Evolutionary conservation across 768 basidiomycete species (phyloP), one percentile per base, ranked within the genome.

Genomic region (Boletus insuetus): DNA sequence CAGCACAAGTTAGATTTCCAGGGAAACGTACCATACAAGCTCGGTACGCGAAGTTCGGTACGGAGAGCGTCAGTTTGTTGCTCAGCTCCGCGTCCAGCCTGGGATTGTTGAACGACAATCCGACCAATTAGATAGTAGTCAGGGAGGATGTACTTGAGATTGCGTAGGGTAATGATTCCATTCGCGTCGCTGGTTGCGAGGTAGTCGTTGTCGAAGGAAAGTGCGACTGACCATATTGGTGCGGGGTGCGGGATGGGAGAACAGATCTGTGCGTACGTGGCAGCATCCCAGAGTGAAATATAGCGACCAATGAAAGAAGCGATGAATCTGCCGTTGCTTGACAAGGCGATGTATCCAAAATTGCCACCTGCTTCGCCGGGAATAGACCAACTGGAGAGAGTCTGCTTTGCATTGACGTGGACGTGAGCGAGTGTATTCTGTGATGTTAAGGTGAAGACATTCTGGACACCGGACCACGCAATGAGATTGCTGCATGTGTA

Each of bases 141-240:
- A 4, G 41, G 41, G 12, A 51, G 8, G 37, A 42, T 32, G 32
- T 52, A 13, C 7, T 14, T 20, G 12, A 56, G 24, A 24, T 24
- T 24, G 24, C 24, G 24, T 11, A 53, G 2, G 1, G 49, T 45
- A 0, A 56, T 49, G 41, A 17, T 49, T 7, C 50, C 58, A 31
- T 41, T 42, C 22, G 31, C 38, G 12, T 45, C 49, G 3, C 54
- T 16, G 1, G 26, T 49, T 3, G 54, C 54, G 13, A 56, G 12
- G 26, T 37, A 40, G 11, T 34, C n/a, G 14, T 53, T 41, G 29
- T 59, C 55, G 14, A 16, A 17, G 16, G 54, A 59, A 3, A 56
- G 32, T 6, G 58, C 55, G 6, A 49, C 40, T 2, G 49, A 34
- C 20, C 45, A 41, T 13, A 54, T 24, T 12, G 6, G 22, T 38